Evolutionary conservation across 805 yeast genomes (phyloP).

Genomic region (Nakazawaea populi): DNA sequence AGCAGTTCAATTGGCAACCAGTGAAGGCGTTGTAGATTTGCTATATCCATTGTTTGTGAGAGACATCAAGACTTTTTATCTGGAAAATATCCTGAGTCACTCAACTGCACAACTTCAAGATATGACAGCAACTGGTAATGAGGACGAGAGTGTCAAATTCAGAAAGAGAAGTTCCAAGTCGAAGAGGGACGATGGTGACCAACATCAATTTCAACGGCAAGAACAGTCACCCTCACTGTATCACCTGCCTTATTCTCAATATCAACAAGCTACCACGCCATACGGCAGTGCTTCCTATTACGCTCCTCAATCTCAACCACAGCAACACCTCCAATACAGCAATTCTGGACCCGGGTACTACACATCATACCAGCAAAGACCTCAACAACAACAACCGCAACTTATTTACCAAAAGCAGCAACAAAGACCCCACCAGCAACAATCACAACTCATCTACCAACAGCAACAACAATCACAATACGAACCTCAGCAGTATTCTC

Average conservation of each 20-base stretch:
- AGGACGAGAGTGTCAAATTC: neutral
- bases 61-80: slow-evolving; percentile 46
- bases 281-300: neutral
- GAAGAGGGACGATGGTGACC: neutral
- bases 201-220: neutral
- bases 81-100: slow-evolving; percentile 1
- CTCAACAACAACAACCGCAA: neutral
- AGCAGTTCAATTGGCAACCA: slow-evolving; percentile 75
- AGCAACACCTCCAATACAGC: neutral
- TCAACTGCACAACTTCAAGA: neutral
- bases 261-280: no score
- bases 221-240: neutral
- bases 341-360: neutral
- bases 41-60: slow-evolving; percentile 67
- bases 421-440: no score
- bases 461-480: slow-evolving; percentile 2
- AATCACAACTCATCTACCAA: neutral
- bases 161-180: neutral
- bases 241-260: neutral
- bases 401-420: no score
- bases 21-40: slow-evolving; percentile 65
- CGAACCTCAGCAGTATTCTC: neutral
- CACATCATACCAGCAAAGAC: neutral
- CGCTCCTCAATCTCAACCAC: neutral
- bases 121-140: neutral